These are phyloP conservation scores for Croton setiger DNA, from an alignment of 441 rosid species.

Conservation along the genomic window DNA sequence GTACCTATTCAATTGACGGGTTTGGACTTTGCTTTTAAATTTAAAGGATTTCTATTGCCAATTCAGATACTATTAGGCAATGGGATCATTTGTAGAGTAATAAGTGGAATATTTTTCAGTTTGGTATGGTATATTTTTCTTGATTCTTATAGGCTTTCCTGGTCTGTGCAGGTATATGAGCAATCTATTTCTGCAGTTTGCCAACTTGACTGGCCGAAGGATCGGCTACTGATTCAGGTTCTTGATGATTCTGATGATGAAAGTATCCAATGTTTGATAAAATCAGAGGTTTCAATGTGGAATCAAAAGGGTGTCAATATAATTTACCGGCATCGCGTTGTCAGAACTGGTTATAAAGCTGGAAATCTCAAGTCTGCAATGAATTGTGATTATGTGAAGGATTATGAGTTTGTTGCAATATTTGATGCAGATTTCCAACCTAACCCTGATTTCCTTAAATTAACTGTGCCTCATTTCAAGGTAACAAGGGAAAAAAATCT, in stretches of 20 bases:
- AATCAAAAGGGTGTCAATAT: conserved; percentile 73
- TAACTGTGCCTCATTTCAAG: conserved; percentile 87
- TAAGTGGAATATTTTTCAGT: not conserved
- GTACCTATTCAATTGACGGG: not conserved
- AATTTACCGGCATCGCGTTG: conserved; percentile 68
- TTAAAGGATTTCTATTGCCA: not conserved
- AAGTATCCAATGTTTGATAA: conserved; percentile 64
- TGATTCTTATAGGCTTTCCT: conserved; percentile 18
- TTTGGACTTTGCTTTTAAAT: not conserved
- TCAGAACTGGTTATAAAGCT: conserved; percentile 91
- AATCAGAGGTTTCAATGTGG: conserved; percentile 71
- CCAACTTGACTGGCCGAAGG: conserved; percentile 92
- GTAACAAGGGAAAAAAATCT: conserved; percentile 31
- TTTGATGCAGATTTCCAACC: conserved; percentile 96
- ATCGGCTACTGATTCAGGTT: conserved; percentile 70
- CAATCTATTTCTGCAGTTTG: conserved; percentile 93
- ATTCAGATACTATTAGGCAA: not conserved
- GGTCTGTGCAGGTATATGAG: conserved; percentile 65
- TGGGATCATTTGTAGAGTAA: conserved; percentile 4
- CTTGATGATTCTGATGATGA: conserved; percentile 88
- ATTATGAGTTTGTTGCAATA: conserved; percentile 82
- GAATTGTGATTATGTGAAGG: conserved; percentile 73
- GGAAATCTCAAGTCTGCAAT: conserved; percentile 97
- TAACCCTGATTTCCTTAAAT: conserved; percentile 70
- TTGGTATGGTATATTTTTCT: not conserved